These are phyloP conservation scores for Debaryomycetaceae sp. DNA, from an alignment of 1,139 yeast species.

Conservation along the genomic window DNA sequence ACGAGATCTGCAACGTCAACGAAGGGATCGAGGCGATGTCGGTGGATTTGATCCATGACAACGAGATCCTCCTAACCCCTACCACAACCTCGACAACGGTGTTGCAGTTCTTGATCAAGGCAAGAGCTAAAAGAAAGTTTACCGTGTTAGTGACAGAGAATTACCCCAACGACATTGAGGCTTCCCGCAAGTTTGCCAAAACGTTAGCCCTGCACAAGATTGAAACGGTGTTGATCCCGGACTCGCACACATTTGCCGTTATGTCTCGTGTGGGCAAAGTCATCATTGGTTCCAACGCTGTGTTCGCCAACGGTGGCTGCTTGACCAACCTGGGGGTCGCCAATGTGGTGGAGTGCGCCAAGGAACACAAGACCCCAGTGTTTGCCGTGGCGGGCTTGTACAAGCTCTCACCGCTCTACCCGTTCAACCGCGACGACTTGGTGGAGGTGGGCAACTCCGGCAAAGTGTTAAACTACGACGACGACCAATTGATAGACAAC, in stretches of 20 bases:
- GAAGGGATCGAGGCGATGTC: slow-evolving; percentile 91
- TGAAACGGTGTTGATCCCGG: slow-evolving; percentile 89
- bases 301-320: slow-evolving; percentile 95
- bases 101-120: slow-evolving; percentile 77
- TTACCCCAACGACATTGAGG: slow-evolving; percentile 78
- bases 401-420: slow-evolving; percentile 89
- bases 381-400: slow-evolving; percentile 92
- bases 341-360: slow-evolving; percentile 92
- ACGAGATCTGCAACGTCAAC: slow-evolving; percentile 84
- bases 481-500: slow-evolving; percentile 58
- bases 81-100: slow-evolving; percentile 93
- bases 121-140: slow-evolving; percentile 84
- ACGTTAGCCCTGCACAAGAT: slow-evolving; percentile 80
- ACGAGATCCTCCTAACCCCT: slow-evolving; percentile 86
- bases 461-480: slow-evolving; percentile 69
- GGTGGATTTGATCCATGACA: slow-evolving; percentile 89
- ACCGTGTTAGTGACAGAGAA: slow-evolving; percentile 91
- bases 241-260: slow-evolving; percentile 86
- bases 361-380: slow-evolving; percentile 91
- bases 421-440: slow-evolving; percentile 82
- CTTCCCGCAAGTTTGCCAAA: slow-evolving; percentile 76
- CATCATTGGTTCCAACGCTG: slow-evolving; percentile 84
- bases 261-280: slow-evolving; percentile 98
- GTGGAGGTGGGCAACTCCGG: slow-evolving; percentile 95
- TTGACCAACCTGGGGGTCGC: slow-evolving; percentile 88